Base-by-base conservation (phyloP, 2,329 filamentous ascomycete genomes). In the Scleromitrula shiraiana region DNA sequence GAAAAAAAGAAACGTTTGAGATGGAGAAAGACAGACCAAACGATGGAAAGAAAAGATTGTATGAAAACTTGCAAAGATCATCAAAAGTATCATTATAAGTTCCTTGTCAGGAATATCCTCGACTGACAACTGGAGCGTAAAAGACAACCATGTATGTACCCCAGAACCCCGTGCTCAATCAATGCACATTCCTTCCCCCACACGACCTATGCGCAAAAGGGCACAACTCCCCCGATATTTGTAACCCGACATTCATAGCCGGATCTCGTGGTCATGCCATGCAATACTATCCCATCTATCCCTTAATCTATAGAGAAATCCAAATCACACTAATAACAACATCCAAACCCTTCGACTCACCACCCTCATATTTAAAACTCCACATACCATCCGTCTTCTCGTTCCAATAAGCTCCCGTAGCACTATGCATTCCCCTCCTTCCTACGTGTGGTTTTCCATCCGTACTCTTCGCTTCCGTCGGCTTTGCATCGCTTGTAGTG, bases 341-440 rank as follows among this genome's bases (percentile, higher is more conserved):
- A 58, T 85, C 81, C 67, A 85, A 72, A 30, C 80, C 80, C 70
- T 82, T 83, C 60, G 67, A 70, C 65, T 82, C 78, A 51, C 78
- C 77, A 50, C 77, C 77, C 59, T 89, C 85, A 65, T 82, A 91
- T 73, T 93, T 93, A 73, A 84, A 89, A 59, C 80, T 88, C 84
- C 85, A 93, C 78, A 90, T 90, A 58, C 87, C 87, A 63, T 93
- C 86, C 68, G 84, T 88, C 72, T 89, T 87, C 70, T 89, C 86
- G 68, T 93, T 88, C 87, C 87, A 93, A 74, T 85, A 93, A 27
- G 86, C 88, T 41, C 86, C 87, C 37, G 84, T 86, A 19, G 87
- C 86, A 66, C 80, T 85, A 72, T 93, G 87, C 87, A 93, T 93
- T 56, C 93, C 93, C 56, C 91, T 80, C 56, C 90, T 81, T 48